Conservation (phyloP, 192 early-diverging fungal genomes). For the Thamnidium elegans region DNA sequence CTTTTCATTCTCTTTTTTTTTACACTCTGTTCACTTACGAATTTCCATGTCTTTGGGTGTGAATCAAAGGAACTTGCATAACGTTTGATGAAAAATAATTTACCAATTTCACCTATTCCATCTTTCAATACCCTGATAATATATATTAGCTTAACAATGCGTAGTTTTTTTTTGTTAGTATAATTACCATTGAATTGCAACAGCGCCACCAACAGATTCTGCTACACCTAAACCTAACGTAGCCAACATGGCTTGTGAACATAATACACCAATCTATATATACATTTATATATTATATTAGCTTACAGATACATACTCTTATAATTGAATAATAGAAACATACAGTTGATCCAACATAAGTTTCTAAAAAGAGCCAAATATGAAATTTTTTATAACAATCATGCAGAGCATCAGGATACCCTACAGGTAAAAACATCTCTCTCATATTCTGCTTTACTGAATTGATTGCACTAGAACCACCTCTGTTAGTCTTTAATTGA, state of each 20-base stretch:
- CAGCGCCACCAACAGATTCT: conserved; percentile 57
- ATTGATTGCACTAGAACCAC: conserved; percentile 12
- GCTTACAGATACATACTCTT: neutral
- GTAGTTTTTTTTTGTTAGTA: no score
- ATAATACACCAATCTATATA: conserved; percentile 57
- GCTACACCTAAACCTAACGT: conserved; percentile 53
- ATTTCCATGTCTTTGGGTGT: conserved; percentile 72
- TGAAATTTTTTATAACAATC: conserved; percentile 55
- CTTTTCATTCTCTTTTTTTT: neutral
- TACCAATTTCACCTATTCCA: conserved; percentile 64
- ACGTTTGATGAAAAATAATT: conserved; percentile 67
- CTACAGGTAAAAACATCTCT: conserved; percentile 59
- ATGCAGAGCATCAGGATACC: conserved; percentile 58
- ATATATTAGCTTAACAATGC: neutral
- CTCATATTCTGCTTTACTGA: conserved; percentile 41
- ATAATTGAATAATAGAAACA: neutral
- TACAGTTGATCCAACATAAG: conserved; percentile 60
- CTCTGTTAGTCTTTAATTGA: conserved; percentile 8
- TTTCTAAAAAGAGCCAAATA: conserved; percentile 59
- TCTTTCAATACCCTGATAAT: conserved; percentile 57
- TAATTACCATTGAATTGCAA: conserved; percentile 61
- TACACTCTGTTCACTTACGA: conserved; percentile 33
- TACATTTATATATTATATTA: neutral
- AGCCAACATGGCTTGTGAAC: conserved; percentile 63
- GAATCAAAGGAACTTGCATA: conserved; percentile 68